Percentiles rank a stretch among this genome's conserved stretches.
Conservation (phyloP, 345 rosid species). For the Dimocarpus longan region DNA sequence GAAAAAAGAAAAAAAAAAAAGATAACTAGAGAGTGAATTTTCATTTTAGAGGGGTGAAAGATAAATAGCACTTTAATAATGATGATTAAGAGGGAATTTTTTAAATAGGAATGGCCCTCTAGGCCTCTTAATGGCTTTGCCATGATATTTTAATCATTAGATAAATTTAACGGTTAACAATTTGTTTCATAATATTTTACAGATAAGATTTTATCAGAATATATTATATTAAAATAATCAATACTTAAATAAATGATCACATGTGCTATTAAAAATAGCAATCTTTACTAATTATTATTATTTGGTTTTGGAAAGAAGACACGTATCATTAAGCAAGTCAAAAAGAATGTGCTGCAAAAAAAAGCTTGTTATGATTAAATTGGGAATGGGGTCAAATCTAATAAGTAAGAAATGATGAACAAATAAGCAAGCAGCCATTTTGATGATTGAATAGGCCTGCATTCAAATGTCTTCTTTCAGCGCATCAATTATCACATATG, state of each 20-base stretch:
- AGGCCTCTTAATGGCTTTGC: no score
- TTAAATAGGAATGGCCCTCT: no score
- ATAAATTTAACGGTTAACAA: not conserved
- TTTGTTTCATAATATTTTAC: no score
- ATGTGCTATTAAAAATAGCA: not conserved
- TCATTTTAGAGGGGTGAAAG: no score
- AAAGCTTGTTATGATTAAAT: not conserved
- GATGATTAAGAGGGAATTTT: no score
- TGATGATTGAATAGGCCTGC: no score
- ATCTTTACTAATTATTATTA: not conserved
- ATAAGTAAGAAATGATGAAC: not conserved
- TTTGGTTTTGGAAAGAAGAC: not conserved
- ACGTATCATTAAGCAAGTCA: slow-evolving; percentile 1
- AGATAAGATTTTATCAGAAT: no score
- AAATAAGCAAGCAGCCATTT: not conserved
- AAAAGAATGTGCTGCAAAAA: not conserved
- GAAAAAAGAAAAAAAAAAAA: no score
- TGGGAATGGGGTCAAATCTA: not conserved
- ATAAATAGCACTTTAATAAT: no score
- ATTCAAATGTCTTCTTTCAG: no score
- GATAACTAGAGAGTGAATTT: no score
- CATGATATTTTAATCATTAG: not conserved
- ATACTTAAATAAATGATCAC: not conserved
- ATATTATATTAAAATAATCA: not conserved
- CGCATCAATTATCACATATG: no score